Evolutionary conservation across 208 protist genomes (phyloP).

Genomic region (Leishmania braziliensis): DNA sequence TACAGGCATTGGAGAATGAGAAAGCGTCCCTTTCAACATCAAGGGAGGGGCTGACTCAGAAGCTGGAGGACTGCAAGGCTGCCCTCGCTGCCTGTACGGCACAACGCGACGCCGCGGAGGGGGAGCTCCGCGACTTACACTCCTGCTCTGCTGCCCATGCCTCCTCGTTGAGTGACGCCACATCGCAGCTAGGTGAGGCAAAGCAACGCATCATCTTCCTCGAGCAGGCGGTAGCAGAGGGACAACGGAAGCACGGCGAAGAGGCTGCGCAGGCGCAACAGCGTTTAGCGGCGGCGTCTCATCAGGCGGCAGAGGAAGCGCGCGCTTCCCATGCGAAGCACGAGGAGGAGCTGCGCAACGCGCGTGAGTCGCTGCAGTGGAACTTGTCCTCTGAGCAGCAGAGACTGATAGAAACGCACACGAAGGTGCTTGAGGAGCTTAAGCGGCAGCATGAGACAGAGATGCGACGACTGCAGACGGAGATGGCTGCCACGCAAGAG

Average conservation of each 20-base stretch:
- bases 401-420: slow-evolving; percentile 25
- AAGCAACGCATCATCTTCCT: slow-evolving; percentile 8
- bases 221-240: slow-evolving; percentile 7
- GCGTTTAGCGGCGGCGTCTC: neutral
- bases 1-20: slow-evolving; percentile 35
- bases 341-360: slow-evolving; percentile 17
- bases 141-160: slow-evolving; percentile 15
- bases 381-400: slow-evolving; percentile 19
- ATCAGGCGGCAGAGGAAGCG: slow-evolving; percentile 6
- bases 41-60: slow-evolving; percentile 11
- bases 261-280: slow-evolving; percentile 9
- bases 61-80: slow-evolving; percentile 22
- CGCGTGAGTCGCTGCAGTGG: slow-evolving; percentile 11
- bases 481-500: slow-evolving; percentile 14
- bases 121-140: slow-evolving; percentile 2
- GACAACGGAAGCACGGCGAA: neutral
- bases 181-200: slow-evolving; percentile 14
- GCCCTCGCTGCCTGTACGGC: slow-evolving; percentile 4
- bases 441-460: slow-evolving; percentile 24
- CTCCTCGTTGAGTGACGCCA: slow-evolving; percentile 12
- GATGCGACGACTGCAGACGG: slow-evolving; percentile 9
- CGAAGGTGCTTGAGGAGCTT: slow-evolving; percentile 28
- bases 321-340: slow-evolving; percentile 13
- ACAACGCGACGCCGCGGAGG: slow-evolving; percentile 13
- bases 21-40: slow-evolving; percentile 10